A percentile compares a stretch with the other conserved stretches of the same genome.
Conservation (phyloP, 345 rosid species). For the Fremontodendron californicum region DNA sequence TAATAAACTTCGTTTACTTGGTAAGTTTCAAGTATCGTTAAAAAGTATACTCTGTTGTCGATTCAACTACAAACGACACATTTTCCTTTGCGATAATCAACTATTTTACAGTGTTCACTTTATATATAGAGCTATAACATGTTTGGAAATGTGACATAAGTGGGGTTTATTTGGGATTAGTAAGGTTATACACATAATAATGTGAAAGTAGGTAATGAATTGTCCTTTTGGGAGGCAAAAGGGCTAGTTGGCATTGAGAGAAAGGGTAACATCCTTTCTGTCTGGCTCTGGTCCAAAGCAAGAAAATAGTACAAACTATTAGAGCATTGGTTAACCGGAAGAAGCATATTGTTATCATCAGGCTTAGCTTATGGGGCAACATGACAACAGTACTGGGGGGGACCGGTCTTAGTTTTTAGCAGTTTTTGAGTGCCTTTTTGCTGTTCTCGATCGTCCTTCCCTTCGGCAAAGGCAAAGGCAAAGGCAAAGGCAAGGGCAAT, state of each 20-base stretch:
- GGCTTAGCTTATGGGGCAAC: slow-evolving; percentile 25
- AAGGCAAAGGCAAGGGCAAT: slow-evolving; percentile 14
- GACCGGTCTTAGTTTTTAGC: not conserved
- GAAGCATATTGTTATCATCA: not conserved
- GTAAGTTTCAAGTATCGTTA: too few species aligned
- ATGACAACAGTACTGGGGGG: slow-evolving; percentile 12
- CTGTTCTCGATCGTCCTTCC: slow-evolving; percentile 8
- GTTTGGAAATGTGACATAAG: too few species aligned
- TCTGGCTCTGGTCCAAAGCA: slow-evolving; percentile 21
- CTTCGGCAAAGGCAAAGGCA: not conserved
- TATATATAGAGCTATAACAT: too few species aligned
- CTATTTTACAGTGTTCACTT: too few species aligned
- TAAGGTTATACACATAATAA: too few species aligned
- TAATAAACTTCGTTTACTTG: too few species aligned
- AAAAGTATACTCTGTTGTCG: too few species aligned
- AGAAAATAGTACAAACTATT: not conserved
- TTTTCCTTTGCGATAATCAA: too few species aligned
- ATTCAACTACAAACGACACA: too few species aligned
- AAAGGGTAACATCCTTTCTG: not conserved
- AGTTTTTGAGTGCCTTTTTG: not conserved
- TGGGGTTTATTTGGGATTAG: too few species aligned
- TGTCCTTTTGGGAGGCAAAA: not conserved
- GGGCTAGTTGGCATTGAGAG: not conserved
- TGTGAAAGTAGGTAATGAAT: too few species aligned
- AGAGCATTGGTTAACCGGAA: not conserved